Evolutionary conservation across 1,284 basidiomycete genomes (phyloP).

Genomic region (Agaricales sp.): DNA sequence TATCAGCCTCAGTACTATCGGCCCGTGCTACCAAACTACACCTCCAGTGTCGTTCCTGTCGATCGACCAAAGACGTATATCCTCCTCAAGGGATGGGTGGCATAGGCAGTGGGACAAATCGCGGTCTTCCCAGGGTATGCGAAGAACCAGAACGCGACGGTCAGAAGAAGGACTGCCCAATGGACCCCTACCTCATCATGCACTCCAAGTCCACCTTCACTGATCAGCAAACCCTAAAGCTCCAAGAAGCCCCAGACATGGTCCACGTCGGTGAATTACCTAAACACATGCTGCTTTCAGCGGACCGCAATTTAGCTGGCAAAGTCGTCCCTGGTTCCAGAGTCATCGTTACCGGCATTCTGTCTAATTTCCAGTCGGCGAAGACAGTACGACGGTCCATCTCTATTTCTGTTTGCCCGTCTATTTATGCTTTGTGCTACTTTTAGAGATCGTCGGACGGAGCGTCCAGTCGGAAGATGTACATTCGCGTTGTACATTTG

Average conservation of each 20-base stretch:
- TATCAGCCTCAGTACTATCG: conserved; percentile 90
- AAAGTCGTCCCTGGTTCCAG: conserved; percentile 92
- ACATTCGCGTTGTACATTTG: conserved; percentile 88
- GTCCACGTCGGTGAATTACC: conserved; percentile 98
- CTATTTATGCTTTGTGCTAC: background rate
- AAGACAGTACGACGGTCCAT: conserved; percentile 53
- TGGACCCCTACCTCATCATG: conserved; percentile 94
- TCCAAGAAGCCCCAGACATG: conserved; percentile 99
- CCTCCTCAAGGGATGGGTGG: conserved; percentile 84
- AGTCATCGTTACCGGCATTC: conserved; percentile 93
- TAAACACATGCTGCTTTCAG: conserved; percentile 88
- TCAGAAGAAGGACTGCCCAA: conserved; percentile 85
- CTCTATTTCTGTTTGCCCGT: background rate
- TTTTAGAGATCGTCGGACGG: conserved; percentile 64
- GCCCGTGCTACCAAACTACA: conserved; percentile 89
- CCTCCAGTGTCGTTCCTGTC: conserved; percentile 89
- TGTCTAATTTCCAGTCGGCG: conserved; percentile 86
- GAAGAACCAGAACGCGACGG: conserved; percentile 68
- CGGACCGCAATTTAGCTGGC: conserved; percentile 83
- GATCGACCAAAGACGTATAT: conserved; percentile 72
- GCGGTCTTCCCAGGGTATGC: conserved; percentile 77
- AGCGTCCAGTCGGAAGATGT: conserved; percentile 87
- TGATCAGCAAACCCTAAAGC: conserved; percentile 93
- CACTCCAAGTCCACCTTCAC: conserved; percentile 94
- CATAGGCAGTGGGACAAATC: conserved; percentile 68